Evolutionary conservation across 805 yeast species (phyloP).

Genomic region (Schwanniomyces yamadae): DNA sequence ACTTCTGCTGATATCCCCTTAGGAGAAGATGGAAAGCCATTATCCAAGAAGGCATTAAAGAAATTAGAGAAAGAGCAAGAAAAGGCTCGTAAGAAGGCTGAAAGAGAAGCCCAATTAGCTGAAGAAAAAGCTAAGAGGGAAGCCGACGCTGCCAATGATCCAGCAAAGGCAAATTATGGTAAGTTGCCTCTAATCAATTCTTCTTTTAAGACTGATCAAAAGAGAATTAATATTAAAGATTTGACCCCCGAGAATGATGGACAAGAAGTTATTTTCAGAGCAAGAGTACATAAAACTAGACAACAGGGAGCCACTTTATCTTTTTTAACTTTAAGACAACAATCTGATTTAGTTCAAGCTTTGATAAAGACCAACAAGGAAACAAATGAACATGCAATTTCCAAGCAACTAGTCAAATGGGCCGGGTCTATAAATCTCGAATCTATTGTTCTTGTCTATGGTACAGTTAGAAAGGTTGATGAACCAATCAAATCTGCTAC

Average conservation of each 20-base stretch:
- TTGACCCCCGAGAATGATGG: conserved; percentile 68
- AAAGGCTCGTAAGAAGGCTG: conserved; percentile 90
- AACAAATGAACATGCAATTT: conserved; percentile 47
- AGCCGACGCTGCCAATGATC: conserved; percentile 68
- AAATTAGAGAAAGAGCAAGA: conserved; percentile 91
- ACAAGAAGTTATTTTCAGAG: conserved; percentile 79
- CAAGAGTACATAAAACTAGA: conserved; percentile 90
- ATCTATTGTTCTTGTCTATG: conserved; percentile 88
- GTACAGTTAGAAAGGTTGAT: conserved; percentile 77
- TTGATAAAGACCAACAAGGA: conserved; percentile 74
- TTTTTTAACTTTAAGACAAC: conserved; percentile 91
- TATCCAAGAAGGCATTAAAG: conserved; percentile 92
- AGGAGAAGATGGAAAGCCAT: conserved; percentile 79
- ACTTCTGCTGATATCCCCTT: conserved; percentile 31
- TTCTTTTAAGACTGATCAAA: conserved; percentile 58
- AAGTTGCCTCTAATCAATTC: conserved; percentile 86
- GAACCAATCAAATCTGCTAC: conserved; percentile 90
- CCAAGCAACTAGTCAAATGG: conserved; percentile 98
- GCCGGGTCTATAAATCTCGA: conserved; percentile 82
- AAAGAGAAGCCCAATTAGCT: conserved; percentile 84
- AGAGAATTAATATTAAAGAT: conserved; percentile 57
- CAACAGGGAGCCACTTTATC: conserved; percentile 95
- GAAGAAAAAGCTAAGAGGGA: conserved; percentile 82
- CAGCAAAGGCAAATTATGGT: conserved; percentile 87
- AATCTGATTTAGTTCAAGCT: conserved; percentile 77